Percentiles rank a stretch among this genome's conserved stretches.
These are phyloP conservation scores for Debaryomyces prosopidis DNA, from an alignment of 805 yeast species.

Conservation along the genomic window DNA sequence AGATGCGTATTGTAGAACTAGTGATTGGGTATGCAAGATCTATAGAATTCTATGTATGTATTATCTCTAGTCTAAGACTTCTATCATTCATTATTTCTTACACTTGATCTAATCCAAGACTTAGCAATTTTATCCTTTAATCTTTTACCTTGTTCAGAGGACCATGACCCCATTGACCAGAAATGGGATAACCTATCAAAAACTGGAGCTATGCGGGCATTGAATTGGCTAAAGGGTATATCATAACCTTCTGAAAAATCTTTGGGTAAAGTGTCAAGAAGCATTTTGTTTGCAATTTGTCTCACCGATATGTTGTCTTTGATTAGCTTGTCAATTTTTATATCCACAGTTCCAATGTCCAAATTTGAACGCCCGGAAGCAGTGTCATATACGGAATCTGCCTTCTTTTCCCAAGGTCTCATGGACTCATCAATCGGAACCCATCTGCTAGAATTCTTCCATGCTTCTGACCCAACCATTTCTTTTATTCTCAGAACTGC, in stretches of 20 bases:
- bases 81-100: slow-evolving; percentile 10
- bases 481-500: slow-evolving; percentile 67
- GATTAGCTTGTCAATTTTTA: slow-evolving; percentile 9
- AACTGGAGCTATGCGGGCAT: slow-evolving; percentile 21
- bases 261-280: slow-evolving; percentile 19
- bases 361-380: neutral
- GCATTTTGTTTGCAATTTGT: slow-evolving; percentile 8
- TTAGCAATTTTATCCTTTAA: slow-evolving; percentile 55
- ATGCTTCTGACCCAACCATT: slow-evolving; percentile 52
- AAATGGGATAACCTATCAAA: slow-evolving; percentile 44
- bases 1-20: too few species aligned
- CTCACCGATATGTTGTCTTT: slow-evolving; percentile 9
- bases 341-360: neutral
- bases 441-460: slow-evolving; percentile 56
- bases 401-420: slow-evolving; percentile 55
- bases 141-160: slow-evolving; percentile 42
- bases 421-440: slow-evolving; percentile 49
- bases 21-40: too few species aligned
- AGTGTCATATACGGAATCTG: neutral
- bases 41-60: too few species aligned
- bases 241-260: slow-evolving; percentile 20
- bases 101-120: slow-evolving; percentile 50
- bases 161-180: slow-evolving; percentile 71
- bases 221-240: slow-evolving; percentile 23
- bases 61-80: neutral